Percentiles rank a stretch among this genome's conserved stretches.
Evolutionary conservation across 345 rosid genomes (phyloP).

Genomic region (Moringa oleifera): DNA sequence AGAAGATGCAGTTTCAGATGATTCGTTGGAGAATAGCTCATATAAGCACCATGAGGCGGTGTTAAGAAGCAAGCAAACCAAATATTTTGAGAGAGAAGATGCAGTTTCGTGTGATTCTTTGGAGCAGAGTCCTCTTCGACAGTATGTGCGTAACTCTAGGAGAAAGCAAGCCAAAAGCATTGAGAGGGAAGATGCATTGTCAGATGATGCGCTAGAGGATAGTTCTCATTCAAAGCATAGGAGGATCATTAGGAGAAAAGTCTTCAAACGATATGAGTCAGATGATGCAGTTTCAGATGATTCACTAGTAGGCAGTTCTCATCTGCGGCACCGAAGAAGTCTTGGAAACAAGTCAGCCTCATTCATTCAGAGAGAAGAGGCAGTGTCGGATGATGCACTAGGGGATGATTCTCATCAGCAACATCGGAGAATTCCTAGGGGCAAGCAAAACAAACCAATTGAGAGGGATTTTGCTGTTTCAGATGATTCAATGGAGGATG

Average conservation of each 20-base stretch:
- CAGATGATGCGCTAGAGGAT: slow-evolving; percentile 29
- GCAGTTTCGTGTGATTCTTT: slow-evolving; percentile 35
- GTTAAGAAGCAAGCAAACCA: slow-evolving; percentile 35
- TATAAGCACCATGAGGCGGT: slow-evolving; percentile 33
- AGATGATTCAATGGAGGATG: slow-evolving; percentile 40
- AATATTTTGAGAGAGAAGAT: slow-evolving; percentile 35
- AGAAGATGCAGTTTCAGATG: slow-evolving; percentile 52
- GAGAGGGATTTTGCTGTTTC: slow-evolving; percentile 46
- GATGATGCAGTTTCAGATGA: slow-evolving; percentile 50
- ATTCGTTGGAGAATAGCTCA: slow-evolving; percentile 40
- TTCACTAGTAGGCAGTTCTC: slow-evolving; percentile 33
- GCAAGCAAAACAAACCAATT: slow-evolving; percentile 30
- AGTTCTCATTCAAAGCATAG: slow-evolving; percentile 19
- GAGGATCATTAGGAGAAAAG: slow-evolving; percentile 27
- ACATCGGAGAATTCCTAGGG: slow-evolving; percentile 36
- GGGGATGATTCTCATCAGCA: slow-evolving; percentile 26
- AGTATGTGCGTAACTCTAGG: slow-evolving; percentile 14
- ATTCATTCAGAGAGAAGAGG: slow-evolving; percentile 26
- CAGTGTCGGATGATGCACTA: slow-evolving; percentile 43
- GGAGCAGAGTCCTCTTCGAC: slow-evolving; percentile 34
- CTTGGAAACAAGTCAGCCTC: slow-evolving; percentile 22
- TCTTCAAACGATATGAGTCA: slow-evolving; percentile 27
- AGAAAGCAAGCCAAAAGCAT: slow-evolving; percentile 23
- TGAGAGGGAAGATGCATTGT: slow-evolving; percentile 24
- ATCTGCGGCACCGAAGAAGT: slow-evolving; percentile 22